Conservation (phyloP, 306 rosid genomes). For the Psophocarpus tetragonolobus region DNA sequence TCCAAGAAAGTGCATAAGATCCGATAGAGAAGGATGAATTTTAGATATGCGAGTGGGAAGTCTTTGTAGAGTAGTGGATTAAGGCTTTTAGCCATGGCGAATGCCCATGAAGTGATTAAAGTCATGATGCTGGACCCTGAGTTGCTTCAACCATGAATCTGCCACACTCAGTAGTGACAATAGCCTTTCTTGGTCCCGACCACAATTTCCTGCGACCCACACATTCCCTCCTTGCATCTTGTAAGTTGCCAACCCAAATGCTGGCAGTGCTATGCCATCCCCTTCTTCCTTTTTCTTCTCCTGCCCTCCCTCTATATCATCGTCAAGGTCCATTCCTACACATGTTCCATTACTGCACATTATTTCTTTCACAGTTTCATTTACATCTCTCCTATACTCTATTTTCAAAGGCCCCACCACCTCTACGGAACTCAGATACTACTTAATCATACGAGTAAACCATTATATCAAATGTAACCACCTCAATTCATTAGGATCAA, state of each 20-base stretch:
- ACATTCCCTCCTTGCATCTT: slow-evolving; percentile 86
- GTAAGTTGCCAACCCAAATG: slow-evolving; percentile 93
- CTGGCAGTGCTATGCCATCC: slow-evolving; percentile 61
- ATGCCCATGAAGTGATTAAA: slow-evolving; percentile 79
- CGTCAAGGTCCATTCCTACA: slow-evolving; percentile 76
- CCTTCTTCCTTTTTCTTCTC: slow-evolving; percentile 68
- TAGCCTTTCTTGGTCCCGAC: slow-evolving; percentile 82
- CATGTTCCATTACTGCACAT: neutral
- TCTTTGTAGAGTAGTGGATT: slow-evolving; percentile 32
- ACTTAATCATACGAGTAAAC: neutral
- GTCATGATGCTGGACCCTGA: slow-evolving; percentile 97
- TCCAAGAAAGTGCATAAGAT: slow-evolving; percentile 38
- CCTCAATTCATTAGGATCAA: neutral
- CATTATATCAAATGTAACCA: neutral
- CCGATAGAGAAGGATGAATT: slow-evolving; percentile 6
- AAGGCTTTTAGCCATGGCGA: slow-evolving; percentile 49
- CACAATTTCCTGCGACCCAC: slow-evolving; percentile 78
- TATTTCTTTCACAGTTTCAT: neutral
- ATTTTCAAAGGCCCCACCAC: neutral
- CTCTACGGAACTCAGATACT: neutral
- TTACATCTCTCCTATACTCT: neutral
- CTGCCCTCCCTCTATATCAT: slow-evolving; percentile 48
- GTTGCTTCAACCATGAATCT: slow-evolving; percentile 95
- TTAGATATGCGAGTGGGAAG: neutral
- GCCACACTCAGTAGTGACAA: slow-evolving; percentile 77